Base-by-base conservation (phyloP, 345 rosid species). In the Gossypium thurberi region DNA sequence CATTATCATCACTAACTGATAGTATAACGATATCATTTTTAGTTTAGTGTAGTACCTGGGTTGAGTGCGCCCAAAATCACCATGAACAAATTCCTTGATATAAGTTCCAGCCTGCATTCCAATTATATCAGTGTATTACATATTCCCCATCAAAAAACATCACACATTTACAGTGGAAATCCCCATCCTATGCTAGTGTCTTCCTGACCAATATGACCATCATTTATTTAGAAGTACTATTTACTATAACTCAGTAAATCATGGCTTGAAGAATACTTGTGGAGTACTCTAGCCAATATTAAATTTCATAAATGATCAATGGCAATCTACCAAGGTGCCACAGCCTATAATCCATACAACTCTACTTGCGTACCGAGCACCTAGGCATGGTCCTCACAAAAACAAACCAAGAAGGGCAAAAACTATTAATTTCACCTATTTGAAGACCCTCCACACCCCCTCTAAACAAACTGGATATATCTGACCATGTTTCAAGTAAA, bases 61-160 rank as follows among this genome's bases (percentile, higher is more conserved):
- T 77, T 77, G 78, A 28, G 98, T 91, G 42, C 98, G 97, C 74
- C 98, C 99, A 59, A 92, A 88, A 87, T 92, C 99, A 71, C 99
- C 99, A 44, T 91, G 98, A 78, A 92, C 96, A 83, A 92, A 92
- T 79, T 95, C 99, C 88, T 95, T 92, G 72, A 95, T 92, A 68
- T 88, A 91, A 25, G 99, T 95, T 66, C 98, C 98, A 77, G 98
- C 98, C 98, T 95, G 87, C 81, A 76, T 42, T 75, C 61, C 66
- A 70, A 50, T 71, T 15, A 44, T 66, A 51, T 73, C 53, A 50
- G 37, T 15, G 15, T 17, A 46, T 46, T 46, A 28, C 72, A 50
- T 14, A 15, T 25, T 17, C 44, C 44, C 13, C 4, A 25, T 5
- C 2, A 69, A 28, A 52, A 28, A 69, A 52, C n/a, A 44, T 48